Evolutionary conservation across 441 rosid genomes (phyloP), one percentile per base, ranked within the genome.

Genomic region (Erodium texanum): DNA sequence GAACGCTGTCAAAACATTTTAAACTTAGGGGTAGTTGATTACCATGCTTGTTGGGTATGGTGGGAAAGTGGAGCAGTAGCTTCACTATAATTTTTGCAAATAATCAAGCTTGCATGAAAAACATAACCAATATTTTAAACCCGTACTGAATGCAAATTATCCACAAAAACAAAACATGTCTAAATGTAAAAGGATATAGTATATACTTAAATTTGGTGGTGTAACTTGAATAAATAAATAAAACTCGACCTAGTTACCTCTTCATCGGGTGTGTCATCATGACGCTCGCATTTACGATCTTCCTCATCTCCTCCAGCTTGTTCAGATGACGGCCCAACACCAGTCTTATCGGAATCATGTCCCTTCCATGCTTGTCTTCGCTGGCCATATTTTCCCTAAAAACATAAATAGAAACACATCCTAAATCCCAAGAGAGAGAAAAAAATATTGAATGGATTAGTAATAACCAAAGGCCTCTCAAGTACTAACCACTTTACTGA

Each of bases 291-390:
- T 62, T 83, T 75, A 74, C 84, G 81, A 61, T 77, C 76, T 71
- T 83, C 87, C 71, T 79, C 89, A 38, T 79, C 86, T 59, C 82
- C 83, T 20, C 32, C 64, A 12, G 68, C 73, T 69, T 80, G 87
- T 65, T 75, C 82, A 64, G 88, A 73, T 64, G 66, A 69, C 16
- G 72, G 80, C 64, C 64, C 64, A 14, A 23, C 64, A 22, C 74
- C 72, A 69, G 77, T 79, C 84, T 82, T 90, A 65, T 82, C 92
- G 43, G 77, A 66, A 67, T 86, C 92, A 36, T 74, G 50, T 29
- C 82, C 93, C 77, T 75, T 84, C 90, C 92, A 78, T 38, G 76
- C 75, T 67, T 81, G 89, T 78, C 70, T 86, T 82, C 82, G 85
- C 74, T 82, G 88, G 24, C 74, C 86, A 76, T 73, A 77, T 73